phyloP scores from a whole-genome alignment of 495 filamentous ascomycete species.

The Poronia punctata region DNA sequence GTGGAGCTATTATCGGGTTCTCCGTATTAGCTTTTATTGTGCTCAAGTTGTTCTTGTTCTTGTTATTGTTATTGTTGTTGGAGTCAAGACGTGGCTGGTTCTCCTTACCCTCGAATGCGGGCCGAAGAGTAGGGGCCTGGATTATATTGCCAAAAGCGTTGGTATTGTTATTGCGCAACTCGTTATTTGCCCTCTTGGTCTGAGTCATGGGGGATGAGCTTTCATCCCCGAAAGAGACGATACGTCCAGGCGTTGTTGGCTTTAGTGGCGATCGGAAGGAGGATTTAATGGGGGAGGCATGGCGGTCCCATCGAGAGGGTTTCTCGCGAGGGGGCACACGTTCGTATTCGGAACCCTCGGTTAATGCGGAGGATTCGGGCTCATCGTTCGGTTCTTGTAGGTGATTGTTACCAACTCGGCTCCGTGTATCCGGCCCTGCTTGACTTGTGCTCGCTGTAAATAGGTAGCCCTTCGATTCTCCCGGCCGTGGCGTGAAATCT shows the following conservation, averaged over 20 bases:
- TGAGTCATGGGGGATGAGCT: conserved; percentile 29
- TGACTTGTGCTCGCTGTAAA: conserved; percentile 23
- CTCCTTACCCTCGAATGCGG: conserved; percentile 11
- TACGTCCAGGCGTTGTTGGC: conserved; percentile 37
- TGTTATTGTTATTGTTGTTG: conserved; percentile 2
- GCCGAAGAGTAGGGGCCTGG: conserved; percentile 11
- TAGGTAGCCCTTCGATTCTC: conserved; percentile 26
- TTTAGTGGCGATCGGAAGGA: conserved; percentile 47
- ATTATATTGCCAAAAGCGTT: conserved; percentile 2
- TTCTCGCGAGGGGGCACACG: conserved; percentile 23
- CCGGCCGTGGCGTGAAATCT: conserved; percentile 43
- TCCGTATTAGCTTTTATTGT: too few relatives aligned
- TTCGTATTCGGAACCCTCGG: conserved; percentile 25
- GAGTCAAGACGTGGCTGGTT: conserved; percentile 6
- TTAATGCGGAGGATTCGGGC: conserved; percentile 21
- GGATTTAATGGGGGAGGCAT: conserved; percentile 43
- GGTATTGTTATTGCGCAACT: neutral
- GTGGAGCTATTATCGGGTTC: too few relatives aligned
- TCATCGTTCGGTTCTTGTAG: conserved; percentile 19
- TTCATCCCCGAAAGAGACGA: conserved; percentile 40
- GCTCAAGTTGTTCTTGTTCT: conserved; percentile 5
- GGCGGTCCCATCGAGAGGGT: conserved; percentile 27
- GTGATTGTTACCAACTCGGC: conserved; percentile 4
- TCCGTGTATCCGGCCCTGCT: conserved; percentile 1
- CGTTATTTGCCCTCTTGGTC: conserved; percentile 18